These are phyloP conservation scores for Botrytis paeoniae DNA, from an alignment of 2,329 filamentous ascomycete genomes.

Conservation along the genomic window DNA sequence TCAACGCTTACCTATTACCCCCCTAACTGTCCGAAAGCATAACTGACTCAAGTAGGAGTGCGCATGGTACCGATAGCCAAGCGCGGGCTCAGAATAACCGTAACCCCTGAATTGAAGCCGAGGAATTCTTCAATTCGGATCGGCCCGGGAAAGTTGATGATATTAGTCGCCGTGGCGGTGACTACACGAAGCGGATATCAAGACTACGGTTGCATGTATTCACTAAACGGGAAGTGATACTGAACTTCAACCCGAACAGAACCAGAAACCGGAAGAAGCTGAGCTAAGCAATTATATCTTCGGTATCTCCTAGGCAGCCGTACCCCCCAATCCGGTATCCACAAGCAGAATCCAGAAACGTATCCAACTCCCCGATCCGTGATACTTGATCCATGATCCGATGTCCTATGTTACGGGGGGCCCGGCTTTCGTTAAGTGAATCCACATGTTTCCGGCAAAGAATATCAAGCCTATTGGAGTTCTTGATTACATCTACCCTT, in stretches of 20 bases:
- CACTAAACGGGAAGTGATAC: neutral
- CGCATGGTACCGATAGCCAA: neutral
- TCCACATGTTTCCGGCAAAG: neutral
- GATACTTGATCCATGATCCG: neutral
- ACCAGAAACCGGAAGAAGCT: neutral
- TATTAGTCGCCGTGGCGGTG: neutral
- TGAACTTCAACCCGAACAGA: neutral
- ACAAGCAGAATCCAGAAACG: neutral
- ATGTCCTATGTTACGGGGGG: neutral
- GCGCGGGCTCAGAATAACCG: too few species aligned
- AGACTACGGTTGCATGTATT: neutral
- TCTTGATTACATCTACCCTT: neutral
- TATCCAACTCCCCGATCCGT: neutral
- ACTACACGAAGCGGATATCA: neutral
- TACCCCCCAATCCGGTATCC: neutral
- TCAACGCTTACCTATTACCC: neutral
- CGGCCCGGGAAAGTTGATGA: too few species aligned
- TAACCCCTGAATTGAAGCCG: neutral
- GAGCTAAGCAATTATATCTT: neutral
- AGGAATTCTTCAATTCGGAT: too few species aligned
- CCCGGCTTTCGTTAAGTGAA: neutral
- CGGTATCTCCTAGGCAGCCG: neutral
- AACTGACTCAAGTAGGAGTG: neutral
- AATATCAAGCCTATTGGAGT: neutral
- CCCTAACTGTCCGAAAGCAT: neutral